Evolutionary conservation across 371 early-diverging fungal genomes (phyloP).

Genomic region (Rhizopus sp.): DNA sequence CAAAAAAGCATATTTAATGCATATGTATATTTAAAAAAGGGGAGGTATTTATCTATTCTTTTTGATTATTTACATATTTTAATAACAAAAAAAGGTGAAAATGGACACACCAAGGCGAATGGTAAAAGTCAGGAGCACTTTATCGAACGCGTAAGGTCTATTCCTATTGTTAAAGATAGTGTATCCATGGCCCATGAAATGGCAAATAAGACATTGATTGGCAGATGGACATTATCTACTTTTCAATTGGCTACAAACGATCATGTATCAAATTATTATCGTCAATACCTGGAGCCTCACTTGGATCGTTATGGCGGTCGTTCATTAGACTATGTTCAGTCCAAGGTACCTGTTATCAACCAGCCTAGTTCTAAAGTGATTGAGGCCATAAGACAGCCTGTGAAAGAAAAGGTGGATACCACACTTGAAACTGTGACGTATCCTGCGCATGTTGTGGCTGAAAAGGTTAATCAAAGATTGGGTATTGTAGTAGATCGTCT

Average conservation of each 20-base stretch:
- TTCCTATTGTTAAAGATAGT: constrained; percentile 66
- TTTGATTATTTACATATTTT: not conserved
- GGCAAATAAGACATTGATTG: constrained; percentile 55
- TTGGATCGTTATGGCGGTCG: constrained; percentile 66
- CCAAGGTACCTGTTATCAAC: constrained; percentile 62
- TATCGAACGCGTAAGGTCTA: constrained; percentile 56
- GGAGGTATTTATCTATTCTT: not conserved
- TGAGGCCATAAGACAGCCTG: constrained; percentile 40
- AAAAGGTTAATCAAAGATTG: constrained; percentile 48
- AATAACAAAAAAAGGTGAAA: not conserved
- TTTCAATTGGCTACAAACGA: constrained; percentile 16
- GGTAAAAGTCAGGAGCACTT: constrained; percentile 25
- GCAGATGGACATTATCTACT: constrained; percentile 54
- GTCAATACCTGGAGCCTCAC: constrained; percentile 54
- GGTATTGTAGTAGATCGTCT: constrained; percentile 43
- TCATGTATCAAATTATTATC: constrained; percentile 49
- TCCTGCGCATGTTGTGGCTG: constrained; percentile 45
- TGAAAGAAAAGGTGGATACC: constrained; percentile 39
- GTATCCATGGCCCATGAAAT: constrained; percentile 53
- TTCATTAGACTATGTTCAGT: constrained; percentile 66
- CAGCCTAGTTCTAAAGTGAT: constrained; percentile 64
- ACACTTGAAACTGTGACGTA: constrained; percentile 47
- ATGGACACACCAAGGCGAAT: constrained; percentile 2
- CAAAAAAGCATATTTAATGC: no score
- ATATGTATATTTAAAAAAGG: no score